Conservation (phyloP, 148 eudicot species). For the Drosera capensis region DNA sequence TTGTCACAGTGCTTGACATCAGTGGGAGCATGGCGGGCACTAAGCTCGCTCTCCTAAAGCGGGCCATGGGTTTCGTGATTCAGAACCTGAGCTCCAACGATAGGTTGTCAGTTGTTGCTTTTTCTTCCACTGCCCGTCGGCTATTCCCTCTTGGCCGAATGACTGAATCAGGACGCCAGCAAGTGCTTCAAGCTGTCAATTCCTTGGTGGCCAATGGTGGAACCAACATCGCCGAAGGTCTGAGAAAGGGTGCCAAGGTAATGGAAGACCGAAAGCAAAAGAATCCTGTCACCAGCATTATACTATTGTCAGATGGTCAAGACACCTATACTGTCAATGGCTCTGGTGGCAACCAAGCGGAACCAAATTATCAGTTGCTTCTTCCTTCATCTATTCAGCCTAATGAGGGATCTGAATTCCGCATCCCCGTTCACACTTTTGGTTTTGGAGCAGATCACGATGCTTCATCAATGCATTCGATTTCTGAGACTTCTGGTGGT, state of each 20-base stretch:
- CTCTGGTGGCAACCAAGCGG: conserved; percentile 12
- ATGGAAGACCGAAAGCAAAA: conserved; percentile 58
- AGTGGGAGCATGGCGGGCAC: conserved; percentile 95
- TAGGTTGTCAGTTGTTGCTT: conserved; percentile 61
- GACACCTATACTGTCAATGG: conserved; percentile 52
- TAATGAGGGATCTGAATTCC: conserved; percentile 22
- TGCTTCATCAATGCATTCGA: conserved; percentile 59
- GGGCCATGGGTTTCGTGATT: conserved; percentile 84
- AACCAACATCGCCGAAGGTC: conserved; percentile 80
- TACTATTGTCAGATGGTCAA: conserved; percentile 72
- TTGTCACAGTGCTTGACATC: conserved; percentile 67
- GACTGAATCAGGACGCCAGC: conserved; percentile 49
- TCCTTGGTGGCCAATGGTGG: conserved; percentile 64
- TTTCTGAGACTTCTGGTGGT: conserved; percentile 74
- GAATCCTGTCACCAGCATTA: conserved; percentile 68
- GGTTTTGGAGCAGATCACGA: conserved; percentile 82
- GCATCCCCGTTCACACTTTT: conserved; percentile 68
- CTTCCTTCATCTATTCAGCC: conserved; percentile 45
- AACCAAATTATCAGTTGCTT: conserved; percentile 30
- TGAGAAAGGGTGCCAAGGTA: conserved; percentile 58
- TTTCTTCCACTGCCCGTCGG: conserved; percentile 69
- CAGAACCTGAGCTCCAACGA: conserved; percentile 66
- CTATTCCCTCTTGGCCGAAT: conserved; percentile 64
- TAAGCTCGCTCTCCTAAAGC: conserved; percentile 70
- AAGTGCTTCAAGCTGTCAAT: conserved; percentile 64